Conservation (phyloP, 495 filamentous ascomycete genomes). For the Penicillium paradoxum region DNA sequence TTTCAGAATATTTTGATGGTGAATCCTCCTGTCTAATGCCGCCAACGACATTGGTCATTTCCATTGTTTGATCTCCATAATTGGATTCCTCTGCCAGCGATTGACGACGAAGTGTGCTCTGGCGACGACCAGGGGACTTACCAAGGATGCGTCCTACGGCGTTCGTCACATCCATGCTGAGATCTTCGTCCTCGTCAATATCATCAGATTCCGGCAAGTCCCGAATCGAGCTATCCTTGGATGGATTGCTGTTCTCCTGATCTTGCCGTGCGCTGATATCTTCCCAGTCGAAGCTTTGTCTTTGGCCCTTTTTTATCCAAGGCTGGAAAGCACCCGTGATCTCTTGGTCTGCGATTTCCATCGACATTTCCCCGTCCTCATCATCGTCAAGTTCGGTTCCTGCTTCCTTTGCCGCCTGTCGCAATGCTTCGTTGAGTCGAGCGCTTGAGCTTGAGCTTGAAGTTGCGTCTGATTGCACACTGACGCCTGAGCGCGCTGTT, state of each 20-base stretch:
- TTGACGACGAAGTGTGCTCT: conserved; percentile 34
- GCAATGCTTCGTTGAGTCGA: conserved; percentile 69
- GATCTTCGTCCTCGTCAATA: conserved; percentile 52
- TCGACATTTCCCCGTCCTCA: conserved; percentile 54
- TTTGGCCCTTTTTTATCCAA: conserved; percentile 54
- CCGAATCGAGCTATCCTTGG: conserved; percentile 21
- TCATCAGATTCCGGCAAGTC: conserved; percentile 19
- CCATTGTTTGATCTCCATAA: conserved; percentile 65
- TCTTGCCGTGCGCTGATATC: conserved; percentile 50
- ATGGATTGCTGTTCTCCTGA: conserved; percentile 59
- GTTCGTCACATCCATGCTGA: conserved; percentile 82
- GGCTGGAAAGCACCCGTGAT: conserved; percentile 71
- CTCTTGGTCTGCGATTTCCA: conserved; percentile 76
- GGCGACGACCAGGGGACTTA: conserved; percentile 31
- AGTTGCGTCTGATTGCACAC: conserved; percentile 50
- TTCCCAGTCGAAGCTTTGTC: conserved; percentile 43
- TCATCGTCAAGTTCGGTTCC: conserved; percentile 58
- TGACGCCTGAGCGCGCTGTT: conserved; percentile 59
- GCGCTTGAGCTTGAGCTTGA: conserved; percentile 59
- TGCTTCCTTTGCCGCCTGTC: conserved; percentile 67
- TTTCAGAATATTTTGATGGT: conserved; percentile 32
- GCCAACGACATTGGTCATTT: conserved; percentile 71
- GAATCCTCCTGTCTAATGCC: conserved; percentile 45
- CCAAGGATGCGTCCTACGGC: conserved; percentile 76
- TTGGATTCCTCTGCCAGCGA: conserved; percentile 38